Base-by-base conservation (phyloP, 202 grass and related monocot species). In the Cymbopogon flexuosus region DNA sequence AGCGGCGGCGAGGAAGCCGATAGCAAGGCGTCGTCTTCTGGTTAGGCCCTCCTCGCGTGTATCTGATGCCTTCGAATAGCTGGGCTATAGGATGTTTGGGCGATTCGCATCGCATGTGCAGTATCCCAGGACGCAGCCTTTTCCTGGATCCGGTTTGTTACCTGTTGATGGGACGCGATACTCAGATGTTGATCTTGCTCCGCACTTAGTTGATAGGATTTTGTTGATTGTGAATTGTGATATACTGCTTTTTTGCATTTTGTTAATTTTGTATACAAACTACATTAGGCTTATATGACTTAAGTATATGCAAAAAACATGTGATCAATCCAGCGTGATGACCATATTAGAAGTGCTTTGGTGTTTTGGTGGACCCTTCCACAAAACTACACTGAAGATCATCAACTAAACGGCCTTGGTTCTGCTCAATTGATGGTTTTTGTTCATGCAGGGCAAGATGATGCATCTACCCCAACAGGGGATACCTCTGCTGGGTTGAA, bases 391-490 rank as follows among this genome's bases (percentile, higher is more conserved):
- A 39, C 36, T 16, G 16, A 43, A 59, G 41, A 31, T 6, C 31
- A 21, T 86, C 12, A 65, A 36, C 16, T 56, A 24, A 47, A 54
- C 10, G 49, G 10, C 8, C 33, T 65, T 16, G 70, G 7, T 46
- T 83, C 49, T 63, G 36, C 57, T 2, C 4, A 72, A 43, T 58
- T 68, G 46, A 52, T 79, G 36, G 4, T 47, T 75, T 86, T 68
- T 83, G 10, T 58, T 77, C 76, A 42, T 78, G 66, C 67, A 99
- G 96, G 88, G 81, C 90, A 91, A 61, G 81, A 88, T 45, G 92
- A 93, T 79, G 81, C 90, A 60, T 79, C 89, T 59, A 68, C 40
- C 71, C 79, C 92, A 6, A 65, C 61, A 6, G 92, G 84, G 78
- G 90, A 95, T 72, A 49, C 52, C 57, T 82, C 71, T 37, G 88